A percentile compares a stretch with the other conserved stretches of the same genome.
phyloP scores from a whole-genome alignment of 495 filamentous ascomycete species.

The Talaromyces thailandensis region DNA sequence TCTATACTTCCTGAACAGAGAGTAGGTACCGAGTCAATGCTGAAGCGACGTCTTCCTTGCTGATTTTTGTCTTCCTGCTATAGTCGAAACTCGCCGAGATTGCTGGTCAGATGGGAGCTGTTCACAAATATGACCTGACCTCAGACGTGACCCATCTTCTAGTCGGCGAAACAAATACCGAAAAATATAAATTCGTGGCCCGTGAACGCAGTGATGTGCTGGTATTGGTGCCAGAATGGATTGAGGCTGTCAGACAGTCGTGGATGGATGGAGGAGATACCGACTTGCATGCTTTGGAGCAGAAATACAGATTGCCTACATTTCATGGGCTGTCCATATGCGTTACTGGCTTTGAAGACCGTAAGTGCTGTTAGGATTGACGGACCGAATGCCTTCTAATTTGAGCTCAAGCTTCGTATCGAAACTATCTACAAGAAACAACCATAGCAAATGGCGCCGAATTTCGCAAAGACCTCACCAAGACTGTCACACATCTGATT shows the following conservation, averaged over 20 bases:
- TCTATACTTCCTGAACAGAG: conserved; percentile 72
- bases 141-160: conserved; percentile 92
- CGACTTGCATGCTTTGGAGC: conserved; percentile 59
- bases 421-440: conserved; percentile 56
- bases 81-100: conserved; percentile 63
- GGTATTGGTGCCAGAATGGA: conserved; percentile 70
- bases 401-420: conserved; percentile 44
- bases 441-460: conserved; percentile 62
- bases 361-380: conserved; percentile 37
- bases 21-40: conserved; percentile 40
- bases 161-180: conserved; percentile 76
- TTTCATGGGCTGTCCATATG: conserved; percentile 65
- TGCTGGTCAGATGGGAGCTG: conserved; percentile 75
- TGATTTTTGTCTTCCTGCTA: background rate
- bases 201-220: conserved; percentile 77
- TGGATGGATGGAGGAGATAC: conserved; percentile 81
- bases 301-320: conserved; percentile 48
- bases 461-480: conserved; percentile 81
- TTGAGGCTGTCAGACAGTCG: conserved; percentile 68
- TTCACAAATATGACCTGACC: conserved; percentile 83
- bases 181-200: conserved; percentile 93
- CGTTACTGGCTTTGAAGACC: conserved; percentile 82
- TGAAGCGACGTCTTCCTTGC: background rate
- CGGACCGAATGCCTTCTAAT: conserved; percentile 8
- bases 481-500: conserved; percentile 73